Base-by-base conservation (phyloP, 208 protist species). In the Angomonas deanei region DNA sequence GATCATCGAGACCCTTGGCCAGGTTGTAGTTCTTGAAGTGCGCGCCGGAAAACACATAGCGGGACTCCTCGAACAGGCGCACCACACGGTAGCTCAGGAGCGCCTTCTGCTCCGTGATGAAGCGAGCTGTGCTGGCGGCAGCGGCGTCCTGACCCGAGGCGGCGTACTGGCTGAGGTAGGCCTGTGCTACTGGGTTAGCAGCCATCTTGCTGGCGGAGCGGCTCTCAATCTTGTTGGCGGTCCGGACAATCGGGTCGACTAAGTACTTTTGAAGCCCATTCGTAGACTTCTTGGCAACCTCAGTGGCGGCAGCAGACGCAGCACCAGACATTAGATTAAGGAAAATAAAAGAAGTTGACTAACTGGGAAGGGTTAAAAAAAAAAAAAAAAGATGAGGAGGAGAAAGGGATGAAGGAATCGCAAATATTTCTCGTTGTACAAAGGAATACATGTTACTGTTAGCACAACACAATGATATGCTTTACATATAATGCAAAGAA, bases 71-170 rank as follows among this genome's bases (percentile, higher is more conserved):
- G 69, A 91, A 80, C 62, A 82, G 78, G 60, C 86, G 89, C 36
- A 88, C 72, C 3, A 93, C 80, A 55, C 86, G 85, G 78, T 95
- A 93, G 68, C 68, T 72, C 32, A 92, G 39, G 42, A 95, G 84
- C 68, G 86, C 76, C 30, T 66, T 73, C 74, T 94, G 88, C 69
- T 88, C 82, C 26, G 47, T 47, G 31, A 88, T 28, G 56, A 83
- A 90, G 46, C 76, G 85, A 28, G 71, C 63, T 1, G 80, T 86
- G 73, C 74, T 82, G 38, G 66, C 63, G n/a, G 70, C 65, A 1
- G 88, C 88, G 23, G 81, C 85, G 67, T 92, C 88, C 0, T 79
- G 70, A 26, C 88, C 88, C 36, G 70, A 61, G 13, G 78, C 74
- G 33, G 86, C 72, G 69, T 82, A 68, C 55, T 76, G 46, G 52